Evolutionary conservation across 345 rosid genomes (phyloP).

Genomic region (Raphanus sativus): DNA sequence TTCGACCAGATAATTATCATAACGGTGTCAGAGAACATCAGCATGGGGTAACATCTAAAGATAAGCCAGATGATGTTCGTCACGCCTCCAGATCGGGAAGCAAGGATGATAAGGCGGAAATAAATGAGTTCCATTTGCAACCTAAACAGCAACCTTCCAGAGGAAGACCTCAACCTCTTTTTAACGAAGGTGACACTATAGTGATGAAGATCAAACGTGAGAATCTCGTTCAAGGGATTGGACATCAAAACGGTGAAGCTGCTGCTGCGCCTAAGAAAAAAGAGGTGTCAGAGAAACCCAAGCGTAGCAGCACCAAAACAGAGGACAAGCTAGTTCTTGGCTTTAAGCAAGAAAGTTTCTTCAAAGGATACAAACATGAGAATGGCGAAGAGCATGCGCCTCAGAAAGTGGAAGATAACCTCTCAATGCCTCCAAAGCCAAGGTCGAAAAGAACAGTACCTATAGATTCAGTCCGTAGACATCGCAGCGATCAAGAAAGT

Average conservation of each 20-base stretch:
- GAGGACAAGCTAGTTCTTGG: constrained; percentile 39
- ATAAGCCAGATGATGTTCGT: constrained; percentile 17
- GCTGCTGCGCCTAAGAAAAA: constrained; percentile 39
- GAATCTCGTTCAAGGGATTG: constrained; percentile 38
- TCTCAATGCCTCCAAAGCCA: constrained; percentile 46
- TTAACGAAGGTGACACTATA: constrained; percentile 36
- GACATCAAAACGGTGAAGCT: constrained; percentile 41
- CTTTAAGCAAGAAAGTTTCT: constrained; percentile 43
- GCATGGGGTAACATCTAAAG: constrained; percentile 22
- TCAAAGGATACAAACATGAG: constrained; percentile 44
- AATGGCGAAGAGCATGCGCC: constrained; percentile 39
- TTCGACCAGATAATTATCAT: constrained; percentile 24
- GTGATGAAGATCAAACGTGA: constrained; percentile 43
- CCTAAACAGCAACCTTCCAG: constrained; percentile 33
- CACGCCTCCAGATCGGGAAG: constrained; percentile 16
- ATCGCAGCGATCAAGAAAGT: constrained; percentile 43
- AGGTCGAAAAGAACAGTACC: constrained; percentile 45
- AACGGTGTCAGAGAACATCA: constrained; percentile 27
- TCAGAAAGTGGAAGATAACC: constrained; percentile 42
- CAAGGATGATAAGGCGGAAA: constrained; percentile 8
- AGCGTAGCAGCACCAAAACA: constrained; percentile 47
- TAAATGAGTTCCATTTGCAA: constrained; percentile 36
- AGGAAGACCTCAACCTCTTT: constrained; percentile 36
- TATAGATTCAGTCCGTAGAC: constrained; percentile 32
- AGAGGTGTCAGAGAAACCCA: constrained; percentile 46